These are phyloP conservation scores for Coniella vitis DNA, from an alignment of 2,329 filamentous ascomycete species.

Conservation along the genomic window DNA sequence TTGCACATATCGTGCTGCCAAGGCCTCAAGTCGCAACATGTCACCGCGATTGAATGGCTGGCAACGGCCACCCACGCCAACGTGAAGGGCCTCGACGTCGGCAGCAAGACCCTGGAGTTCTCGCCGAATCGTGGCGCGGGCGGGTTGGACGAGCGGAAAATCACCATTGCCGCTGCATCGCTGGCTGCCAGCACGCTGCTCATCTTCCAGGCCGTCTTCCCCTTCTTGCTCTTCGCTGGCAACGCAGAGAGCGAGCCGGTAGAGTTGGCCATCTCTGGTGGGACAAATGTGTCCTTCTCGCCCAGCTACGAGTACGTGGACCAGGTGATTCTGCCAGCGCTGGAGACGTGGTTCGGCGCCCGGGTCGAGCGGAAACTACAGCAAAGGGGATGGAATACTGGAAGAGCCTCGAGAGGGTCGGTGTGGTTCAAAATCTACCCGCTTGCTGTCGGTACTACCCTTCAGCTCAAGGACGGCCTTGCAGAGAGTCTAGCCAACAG, in stretches of 20 bases:
- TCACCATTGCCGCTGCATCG: slow-evolving; percentile 44
- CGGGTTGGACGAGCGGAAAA: slow-evolving; percentile 32
- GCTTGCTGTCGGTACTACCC: slow-evolving; percentile 24
- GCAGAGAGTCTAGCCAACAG: not conserved
- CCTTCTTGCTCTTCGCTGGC: slow-evolving; percentile 50
- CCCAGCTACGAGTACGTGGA: slow-evolving; percentile 56
- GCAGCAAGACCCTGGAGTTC: slow-evolving; percentile 44
- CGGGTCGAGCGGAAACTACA: slow-evolving; percentile 37
- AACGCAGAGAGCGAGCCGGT: slow-evolving; percentile 36
- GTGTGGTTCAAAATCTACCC: slow-evolving; percentile 40
- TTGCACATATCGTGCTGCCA: not conserved
- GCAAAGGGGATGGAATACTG: slow-evolving; percentile 44
- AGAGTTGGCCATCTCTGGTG: slow-evolving; percentile 46
- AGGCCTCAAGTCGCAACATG: slow-evolving; percentile 57
- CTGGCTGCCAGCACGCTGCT: slow-evolving; percentile 48
- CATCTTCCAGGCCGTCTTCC: slow-evolving; percentile 54
- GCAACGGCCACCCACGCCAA: slow-evolving; percentile 44
- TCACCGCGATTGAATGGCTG: slow-evolving; percentile 48
- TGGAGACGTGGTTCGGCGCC: slow-evolving; percentile 45
- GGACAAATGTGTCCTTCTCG: slow-evolving; percentile 53
- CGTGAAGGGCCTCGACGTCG: slow-evolving; percentile 43
- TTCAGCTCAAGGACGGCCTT: slow-evolving; percentile 28
- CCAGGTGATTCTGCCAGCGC: slow-evolving; percentile 50
- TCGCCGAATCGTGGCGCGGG: slow-evolving; percentile 33
- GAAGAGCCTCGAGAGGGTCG: slow-evolving; percentile 30